Percentiles rank a stretch among this genome's conserved stretches.
phyloP scores from a whole-genome alignment of 176 grass and related monocot genomes.

The Calamus simplicifolius region DNA sequence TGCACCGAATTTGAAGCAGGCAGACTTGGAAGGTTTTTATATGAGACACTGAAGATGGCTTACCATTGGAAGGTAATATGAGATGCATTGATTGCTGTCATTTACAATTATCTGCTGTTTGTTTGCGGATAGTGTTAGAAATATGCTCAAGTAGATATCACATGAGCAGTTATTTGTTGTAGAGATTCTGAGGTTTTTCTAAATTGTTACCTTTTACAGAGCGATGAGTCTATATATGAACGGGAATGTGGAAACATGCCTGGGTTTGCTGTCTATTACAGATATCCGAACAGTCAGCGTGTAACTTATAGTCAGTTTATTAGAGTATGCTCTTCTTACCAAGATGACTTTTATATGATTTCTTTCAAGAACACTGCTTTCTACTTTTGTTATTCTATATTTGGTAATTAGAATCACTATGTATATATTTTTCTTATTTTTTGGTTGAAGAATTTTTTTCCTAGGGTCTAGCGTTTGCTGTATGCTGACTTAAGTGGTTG shows the following conservation, averaged over 20 bases:
- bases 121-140: too few relatives aligned
- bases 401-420: too few relatives aligned
- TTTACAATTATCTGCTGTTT: too few relatives aligned
- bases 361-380: neutral
- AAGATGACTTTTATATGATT: conserved; percentile 21
- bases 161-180: conserved; percentile 11
- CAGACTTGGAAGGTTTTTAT: conserved; percentile 86
- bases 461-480: too few relatives aligned
- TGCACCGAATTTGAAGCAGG: conserved; percentile 97
- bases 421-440: too few relatives aligned
- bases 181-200: conserved; percentile 17
- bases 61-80: conserved; percentile 95
- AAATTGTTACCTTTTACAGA: conserved; percentile 39
- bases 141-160: too few relatives aligned
- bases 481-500: too few relatives aligned
- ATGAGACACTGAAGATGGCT: conserved; percentile 92
- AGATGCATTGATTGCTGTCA: neutral
- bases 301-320: conserved; percentile 79
- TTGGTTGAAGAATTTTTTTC: too few relatives aligned
- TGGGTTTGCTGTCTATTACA: conserved; percentile 81
- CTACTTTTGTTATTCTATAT: neutral
- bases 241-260: conserved; percentile 94
- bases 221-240: conserved; percentile 95
- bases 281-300: conserved; percentile 79
- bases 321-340: conserved; percentile 42